Base-by-base conservation (phyloP, 768 basidiomycete genomes). In the Lactarius sanguifluus region DNA sequence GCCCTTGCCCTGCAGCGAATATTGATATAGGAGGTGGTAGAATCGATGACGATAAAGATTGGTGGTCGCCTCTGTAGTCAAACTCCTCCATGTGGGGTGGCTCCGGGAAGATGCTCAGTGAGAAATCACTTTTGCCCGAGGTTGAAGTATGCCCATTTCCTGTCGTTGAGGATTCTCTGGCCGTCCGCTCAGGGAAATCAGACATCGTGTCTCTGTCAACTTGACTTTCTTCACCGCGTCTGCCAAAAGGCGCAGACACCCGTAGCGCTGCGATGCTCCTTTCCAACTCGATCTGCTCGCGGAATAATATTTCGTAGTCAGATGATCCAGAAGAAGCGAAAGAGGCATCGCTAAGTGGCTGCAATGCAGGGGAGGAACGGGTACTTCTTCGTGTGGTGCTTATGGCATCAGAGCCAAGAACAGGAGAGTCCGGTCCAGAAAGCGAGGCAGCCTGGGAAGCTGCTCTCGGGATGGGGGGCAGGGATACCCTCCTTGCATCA, bases 71-170 rank as follows among this genome's bases (percentile, higher is more conserved):
- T 40, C 41, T 9, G 57, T 41, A 20, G 30, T 30, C 28, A 38
- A 38, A 20, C 47, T 70, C 67, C 34, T 20, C 62, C 30, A 68
- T 63, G 73, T 65, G 65, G 20, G 90, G 89, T 40, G 89, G 90
- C 41, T 81, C 76, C 5, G 89, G 90, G 76, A 91, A 91, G 54
- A 80, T 79, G 69, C 88, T 90, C 60, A 92, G 76, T 3, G 90
- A 90, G 67, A 91, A 84, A n/a, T 88, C 87, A 73, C 75, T 79
- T 64, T 57, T 69, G 57, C 64, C 38, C 65, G 77, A 71, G 61
- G 69, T 63, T 7, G 70, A 68, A n/a, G 67, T 59, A 40, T 52
- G 61, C 9, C 50, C 68, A 40, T 59, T 45, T 56, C 25, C 66
- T 25, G 57, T 64, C 16, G 32, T 56, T n/a, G 61, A 57, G 34